Evolutionary conservation across 495 filamentous ascomycete species (phyloP), one percentile per base, ranked within the genome.

Genomic region (Bombardia bombarda): DNA sequence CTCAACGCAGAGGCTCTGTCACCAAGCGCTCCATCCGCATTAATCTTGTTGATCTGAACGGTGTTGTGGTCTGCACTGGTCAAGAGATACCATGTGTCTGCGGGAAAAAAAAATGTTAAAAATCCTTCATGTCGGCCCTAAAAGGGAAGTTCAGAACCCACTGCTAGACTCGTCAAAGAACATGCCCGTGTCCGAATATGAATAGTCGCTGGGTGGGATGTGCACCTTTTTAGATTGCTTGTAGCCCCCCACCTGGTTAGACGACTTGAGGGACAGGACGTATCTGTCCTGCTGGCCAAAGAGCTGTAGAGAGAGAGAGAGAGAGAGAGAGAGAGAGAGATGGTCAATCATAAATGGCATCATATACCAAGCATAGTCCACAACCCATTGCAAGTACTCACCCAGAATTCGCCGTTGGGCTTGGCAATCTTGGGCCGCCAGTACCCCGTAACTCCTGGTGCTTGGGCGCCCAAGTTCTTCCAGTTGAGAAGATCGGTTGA

Each of bases 121-220:
- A 28, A 28, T 12, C 7, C 12, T 28, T 6, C 7, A 28, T 7
- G 12, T 12, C 6, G 6, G 25, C 7, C 6, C 25, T 6, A 7
- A 28, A 28, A 6, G 6, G 25, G 6, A 7, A 28, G 25, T 12
- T 28, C 6, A 6, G 6, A 28, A 12, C 25, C 12, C 12, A 28
- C 25, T 44, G 7, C 53, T 44, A 45, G 45, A 61, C n/a, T 63
- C 56, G 33, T 72, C 69, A 13, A 56, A 43, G 34, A 69, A 70
- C 60, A 72, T 70, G 3, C 69, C 69, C 2, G 63, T 68, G 39
- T 72, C 69, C 12, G 65, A 67, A 45, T 69, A 72, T 7, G 58
- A 52, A 48, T 72, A 70, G 30, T 56, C 52, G 42, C 55, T 59
- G 13, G 68, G 68, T 3, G 67, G 68, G 3, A 72, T 51, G 23